Evolutionary conservation across 306 rosid genomes (phyloP).

Genomic region (Hippophae gyantsensis): DNA sequence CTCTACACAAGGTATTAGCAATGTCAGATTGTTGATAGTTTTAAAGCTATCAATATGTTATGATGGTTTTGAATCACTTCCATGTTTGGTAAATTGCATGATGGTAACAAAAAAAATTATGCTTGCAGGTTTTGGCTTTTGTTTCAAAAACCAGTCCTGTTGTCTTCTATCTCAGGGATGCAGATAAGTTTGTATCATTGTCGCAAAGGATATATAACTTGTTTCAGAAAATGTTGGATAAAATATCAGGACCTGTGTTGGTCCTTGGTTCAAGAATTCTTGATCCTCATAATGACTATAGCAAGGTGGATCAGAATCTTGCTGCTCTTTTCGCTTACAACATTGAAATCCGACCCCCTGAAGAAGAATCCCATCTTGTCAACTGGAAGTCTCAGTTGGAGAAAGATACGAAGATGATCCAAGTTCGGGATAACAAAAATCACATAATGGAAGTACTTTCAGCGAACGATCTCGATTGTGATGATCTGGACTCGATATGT

Average conservation of each 20-base stretch:
- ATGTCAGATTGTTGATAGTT: neutral
- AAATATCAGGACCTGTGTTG: slow-evolving; percentile 67
- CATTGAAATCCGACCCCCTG: slow-evolving; percentile 76
- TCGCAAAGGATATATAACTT: slow-evolving; percentile 60
- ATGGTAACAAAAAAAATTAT: slow-evolving; percentile 5
- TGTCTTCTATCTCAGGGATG: slow-evolving; percentile 76
- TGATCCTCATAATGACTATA: slow-evolving; percentile 42
- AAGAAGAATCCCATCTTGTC: slow-evolving; percentile 64
- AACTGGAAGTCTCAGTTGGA: slow-evolving; percentile 91
- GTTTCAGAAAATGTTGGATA: slow-evolving; percentile 77
- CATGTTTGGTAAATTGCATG: neutral
- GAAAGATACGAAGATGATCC: slow-evolving; percentile 85
- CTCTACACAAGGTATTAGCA: slow-evolving; percentile 62
- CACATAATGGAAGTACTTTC: slow-evolving; percentile 90
- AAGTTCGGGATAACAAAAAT: slow-evolving; percentile 80
- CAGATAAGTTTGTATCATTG: slow-evolving; percentile 48
- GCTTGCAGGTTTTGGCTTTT: slow-evolving; percentile 53
- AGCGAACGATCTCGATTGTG: slow-evolving; percentile 86
- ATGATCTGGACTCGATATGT: slow-evolving; percentile 72
- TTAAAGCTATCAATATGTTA: neutral
- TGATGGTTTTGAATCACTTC: neutral
- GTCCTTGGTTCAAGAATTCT: slow-evolving; percentile 73
- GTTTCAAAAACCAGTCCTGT: slow-evolving; percentile 71
- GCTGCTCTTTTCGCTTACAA: slow-evolving; percentile 63
- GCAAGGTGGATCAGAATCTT: slow-evolving; percentile 60